phyloP scores from a whole-genome alignment of 306 rosid species.

The Phaseolus lunatus region DNA sequence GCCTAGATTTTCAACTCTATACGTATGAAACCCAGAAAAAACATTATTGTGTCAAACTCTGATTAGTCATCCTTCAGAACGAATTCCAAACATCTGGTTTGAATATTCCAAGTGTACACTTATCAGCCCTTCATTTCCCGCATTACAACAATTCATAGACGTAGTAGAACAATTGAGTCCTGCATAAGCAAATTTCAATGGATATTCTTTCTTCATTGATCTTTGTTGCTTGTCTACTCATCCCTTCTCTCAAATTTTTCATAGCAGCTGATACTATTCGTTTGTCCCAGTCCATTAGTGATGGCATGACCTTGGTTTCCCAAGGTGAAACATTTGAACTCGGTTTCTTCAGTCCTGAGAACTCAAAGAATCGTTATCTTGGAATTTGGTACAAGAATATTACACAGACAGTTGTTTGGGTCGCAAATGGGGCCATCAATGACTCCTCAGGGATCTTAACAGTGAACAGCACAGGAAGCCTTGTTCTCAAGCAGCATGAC shows the following conservation, averaged over 20 bases:
- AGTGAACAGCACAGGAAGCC: constrained; percentile 38
- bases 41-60: background rate
- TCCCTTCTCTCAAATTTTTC: constrained; percentile 34
- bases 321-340: constrained; percentile 51
- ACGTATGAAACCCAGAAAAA: background rate
- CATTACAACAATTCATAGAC: background rate
- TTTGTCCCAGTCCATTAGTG: constrained; percentile 46
- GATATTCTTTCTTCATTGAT: background rate
- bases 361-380: constrained; percentile 51
- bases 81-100: background rate
- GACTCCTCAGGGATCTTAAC: constrained; percentile 47
- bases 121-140: background rate
- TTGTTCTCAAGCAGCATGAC: constrained; percentile 37
- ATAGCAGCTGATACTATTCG: constrained; percentile 46
- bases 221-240: background rate
- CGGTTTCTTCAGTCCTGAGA: constrained; percentile 65
- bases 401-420: constrained; percentile 62
- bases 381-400: constrained; percentile 67
- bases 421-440: constrained; percentile 58
- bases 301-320: constrained; percentile 54
- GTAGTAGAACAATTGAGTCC: background rate
- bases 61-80: background rate
- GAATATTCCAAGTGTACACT: background rate
- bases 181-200: constrained; percentile 18
- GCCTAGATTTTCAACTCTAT: background rate